phyloP scores from a whole-genome alignment of 495 filamentous ascomycete genomes.

The Aspergillus sparsus region DNA sequence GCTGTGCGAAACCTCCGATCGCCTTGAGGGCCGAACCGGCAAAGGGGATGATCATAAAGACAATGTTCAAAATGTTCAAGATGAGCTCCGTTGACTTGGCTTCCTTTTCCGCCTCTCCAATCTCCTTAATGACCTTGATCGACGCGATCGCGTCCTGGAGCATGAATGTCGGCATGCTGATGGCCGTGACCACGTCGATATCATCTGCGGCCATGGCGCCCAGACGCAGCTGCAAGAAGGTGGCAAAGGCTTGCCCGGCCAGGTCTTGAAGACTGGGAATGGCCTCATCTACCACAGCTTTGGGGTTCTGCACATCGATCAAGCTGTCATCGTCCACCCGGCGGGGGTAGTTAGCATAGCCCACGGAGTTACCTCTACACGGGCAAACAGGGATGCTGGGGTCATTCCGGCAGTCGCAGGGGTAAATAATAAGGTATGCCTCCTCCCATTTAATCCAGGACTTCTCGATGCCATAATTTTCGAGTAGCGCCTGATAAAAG shows the following conservation, averaged over 20 bases:
- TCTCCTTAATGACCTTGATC: not conserved
- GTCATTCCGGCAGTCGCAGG: not conserved
- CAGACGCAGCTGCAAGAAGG: not conserved
- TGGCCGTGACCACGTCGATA: not conserved
- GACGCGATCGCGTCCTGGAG: not conserved
- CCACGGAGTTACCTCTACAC: not conserved
- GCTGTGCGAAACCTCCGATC: not conserved
- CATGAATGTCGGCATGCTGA: not conserved
- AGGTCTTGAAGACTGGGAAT: not conserved
- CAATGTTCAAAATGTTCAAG: not conserved
- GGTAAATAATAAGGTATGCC: not conserved
- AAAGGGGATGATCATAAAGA: not conserved
- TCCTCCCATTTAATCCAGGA: not conserved
- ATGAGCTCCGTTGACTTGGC: not conserved
- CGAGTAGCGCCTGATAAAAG: not conserved
- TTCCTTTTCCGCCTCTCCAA: not conserved
- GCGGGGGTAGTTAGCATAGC: not conserved
- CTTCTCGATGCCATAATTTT: not conserved
- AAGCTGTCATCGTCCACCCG: not conserved
- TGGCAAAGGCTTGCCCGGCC: not conserved
- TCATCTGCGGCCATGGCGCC: not conserved
- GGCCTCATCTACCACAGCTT: not conserved
- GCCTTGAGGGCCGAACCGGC: not conserved
- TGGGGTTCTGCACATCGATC: slow-evolving; percentile 1
- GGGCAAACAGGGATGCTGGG: not conserved